Conservation (phyloP, 768 basidiomycete species). For the Pisolithus albus region DNA sequence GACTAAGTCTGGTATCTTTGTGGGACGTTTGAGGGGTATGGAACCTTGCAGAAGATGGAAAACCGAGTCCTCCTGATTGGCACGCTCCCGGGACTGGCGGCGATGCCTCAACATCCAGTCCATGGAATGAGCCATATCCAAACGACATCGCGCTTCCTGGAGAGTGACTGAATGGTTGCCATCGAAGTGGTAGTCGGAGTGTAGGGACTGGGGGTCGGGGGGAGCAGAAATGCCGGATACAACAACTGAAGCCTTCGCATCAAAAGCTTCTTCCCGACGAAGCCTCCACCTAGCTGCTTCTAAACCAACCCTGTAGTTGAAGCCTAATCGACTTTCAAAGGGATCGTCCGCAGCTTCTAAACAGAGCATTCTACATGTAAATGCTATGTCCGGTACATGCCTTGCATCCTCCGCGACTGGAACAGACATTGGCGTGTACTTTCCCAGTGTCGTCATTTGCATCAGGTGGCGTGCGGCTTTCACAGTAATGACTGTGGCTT, state of each 20-base stretch:
- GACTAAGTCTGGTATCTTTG: conserved; percentile 40
- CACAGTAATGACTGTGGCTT: conserved; percentile 57
- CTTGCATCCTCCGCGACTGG: conserved; percentile 75
- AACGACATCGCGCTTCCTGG: conserved; percentile 61
- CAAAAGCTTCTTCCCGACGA: conserved; percentile 76
- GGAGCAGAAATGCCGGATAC: conserved; percentile 23
- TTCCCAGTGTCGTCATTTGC: conserved; percentile 45
- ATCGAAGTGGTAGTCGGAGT: conserved; percentile 58
- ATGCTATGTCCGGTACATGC: conserved; percentile 50
- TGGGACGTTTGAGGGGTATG: conserved; percentile 22
- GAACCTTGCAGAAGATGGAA: conserved; percentile 40
- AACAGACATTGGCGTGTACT: conserved; percentile 46
- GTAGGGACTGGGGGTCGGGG: conserved; percentile 28
- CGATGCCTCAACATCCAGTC: conserved; percentile 62
- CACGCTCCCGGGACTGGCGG: conserved; percentile 40
- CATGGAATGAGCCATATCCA: conserved; percentile 62
- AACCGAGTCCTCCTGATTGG: conserved; percentile 42
- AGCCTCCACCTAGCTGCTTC: conserved; percentile 64
- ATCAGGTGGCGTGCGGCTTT: conserved; percentile 72
- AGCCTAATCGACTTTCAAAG: conserved; percentile 69
- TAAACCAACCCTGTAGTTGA: conserved; percentile 67
- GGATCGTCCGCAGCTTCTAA: conserved; percentile 81
- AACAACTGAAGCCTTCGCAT: conserved; percentile 69
- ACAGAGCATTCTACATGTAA: conserved; percentile 56
- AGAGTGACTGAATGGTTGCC: conserved; percentile 60